phyloP scores from a whole-genome alignment of 2,329 filamentous ascomycete genomes.

The Berkeleyomyces rouxiae region DNA sequence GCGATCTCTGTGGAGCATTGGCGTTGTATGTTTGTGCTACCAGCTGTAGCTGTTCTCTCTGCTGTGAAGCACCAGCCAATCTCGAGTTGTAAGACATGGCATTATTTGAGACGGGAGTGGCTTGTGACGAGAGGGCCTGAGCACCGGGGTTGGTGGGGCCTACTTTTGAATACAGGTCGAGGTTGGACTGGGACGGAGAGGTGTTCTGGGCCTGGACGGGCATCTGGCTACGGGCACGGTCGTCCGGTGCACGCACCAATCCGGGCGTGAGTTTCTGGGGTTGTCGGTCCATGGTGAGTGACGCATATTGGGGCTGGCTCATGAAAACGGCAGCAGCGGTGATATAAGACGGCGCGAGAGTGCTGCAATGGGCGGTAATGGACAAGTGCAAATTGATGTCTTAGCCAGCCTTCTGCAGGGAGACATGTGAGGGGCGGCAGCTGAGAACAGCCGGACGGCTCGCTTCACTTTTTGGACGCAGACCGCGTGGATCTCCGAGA shows the following conservation, averaged over 20 bases:
- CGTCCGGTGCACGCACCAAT: slow-evolving; percentile 3
- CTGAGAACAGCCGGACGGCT: background rate
- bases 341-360: background rate
- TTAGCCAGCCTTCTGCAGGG: slow-evolving; percentile 2
- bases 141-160: slow-evolving; percentile 12
- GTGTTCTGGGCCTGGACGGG: background rate
- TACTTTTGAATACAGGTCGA: slow-evolving; percentile 5
- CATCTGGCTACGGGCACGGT: background rate
- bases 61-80: slow-evolving; percentile 15
- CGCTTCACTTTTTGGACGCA: background rate
- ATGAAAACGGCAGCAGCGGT: slow-evolving; percentile 4
- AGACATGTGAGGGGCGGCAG: slow-evolving; percentile 2
- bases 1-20: background rate
- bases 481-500: background rate
- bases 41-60: background rate
- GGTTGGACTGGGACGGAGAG: slow-evolving; percentile 8
- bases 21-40: background rate
- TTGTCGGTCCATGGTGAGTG: slow-evolving; percentile 11
- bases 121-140: background rate
- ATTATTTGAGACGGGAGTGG: background rate
- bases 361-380: background rate
- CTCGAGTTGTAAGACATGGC: slow-evolving; percentile 9
- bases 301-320: slow-evolving; percentile 12
- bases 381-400: background rate
- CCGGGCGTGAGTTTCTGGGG: slow-evolving; percentile 8